Base-by-base conservation (phyloP, 2,329 filamentous ascomycete genomes). In the Dothistroma septosporum region DNA sequence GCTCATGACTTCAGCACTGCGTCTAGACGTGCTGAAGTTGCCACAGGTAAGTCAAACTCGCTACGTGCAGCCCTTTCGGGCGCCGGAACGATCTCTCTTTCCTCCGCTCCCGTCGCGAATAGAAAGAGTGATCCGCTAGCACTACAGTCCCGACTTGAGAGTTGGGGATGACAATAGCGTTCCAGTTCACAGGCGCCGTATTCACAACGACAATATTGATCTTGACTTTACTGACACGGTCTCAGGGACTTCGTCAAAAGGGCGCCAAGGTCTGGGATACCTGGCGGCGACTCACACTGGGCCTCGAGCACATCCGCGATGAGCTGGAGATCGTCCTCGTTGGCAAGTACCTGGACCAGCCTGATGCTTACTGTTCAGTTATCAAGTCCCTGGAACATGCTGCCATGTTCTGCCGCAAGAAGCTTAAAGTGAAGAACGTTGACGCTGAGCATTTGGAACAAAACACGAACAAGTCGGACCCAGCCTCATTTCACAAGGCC, bases 361-460 rank as follows among this genome's bases (percentile, higher is more conserved):
- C 92, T 58, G 93, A 97, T 75, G 88, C 90, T 4, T 97, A 97
- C 72, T 83, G 96, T 53, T 89, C 85, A 49, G 87, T 96, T 48
- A 83, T 86, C 74, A 97, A 97, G 78, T 86, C 92, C 0, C 82
- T 97, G 2, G 93, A 97, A 77, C 93, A 97, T 76, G 86, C 90
- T 1, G 87, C 92, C 5, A 97, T 97, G 92, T 85, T 85, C 62
- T 94, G 92, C 76, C 81, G 83, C 55, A 85, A 87, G 68, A 92
- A 91, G 75, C 82, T 97, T 47, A 86, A 92, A 63, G 80, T 97
- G 44, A 81, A 89, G 57, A 94, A 88, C 85, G 87, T 97, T 44
- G 92, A 97, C 73, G 85, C 93, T 0, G 87, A 90, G 69, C 84
- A 95, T 68, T 85, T 99, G 6, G 93, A 97, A 76, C 80, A 86